These are phyloP conservation scores for Pythium sukuiense DNA, from an alignment of 352 stramenopile genomes.

Conservation along the genomic window DNA sequence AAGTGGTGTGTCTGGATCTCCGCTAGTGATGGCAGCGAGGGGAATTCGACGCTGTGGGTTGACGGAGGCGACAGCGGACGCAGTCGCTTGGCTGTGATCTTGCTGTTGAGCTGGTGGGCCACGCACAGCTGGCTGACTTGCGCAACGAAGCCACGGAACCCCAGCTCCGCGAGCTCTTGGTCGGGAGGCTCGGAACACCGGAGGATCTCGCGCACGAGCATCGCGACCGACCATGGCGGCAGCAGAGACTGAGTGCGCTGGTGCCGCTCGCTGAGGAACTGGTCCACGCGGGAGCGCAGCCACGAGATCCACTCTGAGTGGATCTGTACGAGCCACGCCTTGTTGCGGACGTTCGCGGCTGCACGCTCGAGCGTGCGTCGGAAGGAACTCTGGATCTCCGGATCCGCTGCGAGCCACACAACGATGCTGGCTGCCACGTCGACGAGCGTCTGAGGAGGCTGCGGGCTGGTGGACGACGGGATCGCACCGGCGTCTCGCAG, in stretches of 20 bases:
- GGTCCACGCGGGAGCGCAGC: background rate
- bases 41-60: background rate
- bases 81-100: too few relatives aligned
- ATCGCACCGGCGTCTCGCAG: background rate
- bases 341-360: background rate
- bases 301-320: background rate
- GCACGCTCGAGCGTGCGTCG: background rate
- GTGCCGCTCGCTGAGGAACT: background rate
- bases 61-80: background rate
- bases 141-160: slow-evolving; percentile 9
- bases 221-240: too few relatives aligned
- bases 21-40: background rate
- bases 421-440: background rate
- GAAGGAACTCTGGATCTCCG: background rate
- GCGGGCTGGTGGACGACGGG: background rate
- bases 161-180: background rate
- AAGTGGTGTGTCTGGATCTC: background rate
- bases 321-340: background rate
- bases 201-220: background rate
- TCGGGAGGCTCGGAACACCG: background rate
- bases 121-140: slow-evolving; percentile 9
- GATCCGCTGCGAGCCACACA: slow-evolving; percentile 14
- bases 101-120: background rate
- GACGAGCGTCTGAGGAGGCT: background rate
- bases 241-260: background rate